Evolutionary conservation across 495 filamentous ascomycete genomes (phyloP).

Genomic region (Penicillium canescens): DNA sequence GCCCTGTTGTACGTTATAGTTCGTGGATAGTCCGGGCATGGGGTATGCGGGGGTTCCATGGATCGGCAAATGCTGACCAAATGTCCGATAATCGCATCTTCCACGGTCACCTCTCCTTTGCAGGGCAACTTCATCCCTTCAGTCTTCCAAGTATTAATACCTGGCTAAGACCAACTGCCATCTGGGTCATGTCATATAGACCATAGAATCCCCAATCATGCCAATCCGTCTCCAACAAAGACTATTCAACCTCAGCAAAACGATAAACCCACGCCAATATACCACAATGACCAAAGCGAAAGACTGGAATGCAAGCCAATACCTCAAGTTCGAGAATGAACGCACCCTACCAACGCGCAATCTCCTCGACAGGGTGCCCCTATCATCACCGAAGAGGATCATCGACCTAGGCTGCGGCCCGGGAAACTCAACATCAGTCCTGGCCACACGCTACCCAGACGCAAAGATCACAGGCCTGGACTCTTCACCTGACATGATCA

Average conservation of each 20-base stretch:
- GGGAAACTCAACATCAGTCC: conserved; percentile 50
- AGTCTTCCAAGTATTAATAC: no score
- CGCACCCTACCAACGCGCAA: conserved; percentile 47
- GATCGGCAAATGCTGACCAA: background rate
- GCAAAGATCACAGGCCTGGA: conserved; percentile 53
- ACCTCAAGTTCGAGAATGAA: conserved; percentile 48
- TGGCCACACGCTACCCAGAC: conserved; percentile 44
- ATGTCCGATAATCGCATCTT: conserved; percentile 5
- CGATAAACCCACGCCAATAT: background rate
- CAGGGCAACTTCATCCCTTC: background rate
- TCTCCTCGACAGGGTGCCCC: conserved; percentile 39
- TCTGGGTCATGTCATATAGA: background rate
- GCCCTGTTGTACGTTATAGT: no score
- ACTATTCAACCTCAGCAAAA: background rate
- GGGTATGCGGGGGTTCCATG: no score
- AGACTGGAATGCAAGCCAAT: conserved; percentile 50
- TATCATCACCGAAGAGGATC: conserved; percentile 36
- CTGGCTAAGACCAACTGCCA: background rate
- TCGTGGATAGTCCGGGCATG: no score
- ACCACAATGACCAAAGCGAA: conserved; percentile 22
- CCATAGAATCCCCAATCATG: no score
- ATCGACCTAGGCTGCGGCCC: conserved; percentile 59
- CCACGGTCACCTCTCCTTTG: background rate
- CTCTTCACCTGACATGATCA: conserved; percentile 53
- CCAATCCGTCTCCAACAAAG: no score